Percentiles rank a stretch among this genome's conserved stretches.
These are phyloP conservation scores for Pseudovirgaria hyperparasitica DNA, from an alignment of 2,329 filamentous ascomycete species.

Conservation along the genomic window DNA sequence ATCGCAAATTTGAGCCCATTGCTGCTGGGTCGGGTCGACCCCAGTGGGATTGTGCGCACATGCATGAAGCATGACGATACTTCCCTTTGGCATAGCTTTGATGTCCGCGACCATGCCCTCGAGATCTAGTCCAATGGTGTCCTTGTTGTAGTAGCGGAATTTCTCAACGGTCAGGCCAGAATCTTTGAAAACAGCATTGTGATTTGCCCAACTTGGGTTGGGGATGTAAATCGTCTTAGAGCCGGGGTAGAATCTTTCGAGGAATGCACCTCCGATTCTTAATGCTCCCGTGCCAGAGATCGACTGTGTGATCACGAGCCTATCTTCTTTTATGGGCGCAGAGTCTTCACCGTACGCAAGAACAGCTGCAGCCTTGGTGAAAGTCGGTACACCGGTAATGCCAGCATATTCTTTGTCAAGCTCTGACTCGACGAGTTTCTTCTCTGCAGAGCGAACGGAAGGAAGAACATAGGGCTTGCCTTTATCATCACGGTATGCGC, in stretches of 20 bases:
- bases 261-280: conserved; percentile 86
- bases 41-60: conserved; percentile 98
- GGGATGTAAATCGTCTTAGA: conserved; percentile 96
- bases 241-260: conserved; percentile 80
- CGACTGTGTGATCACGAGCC: conserved; percentile 87
- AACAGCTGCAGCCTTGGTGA: conserved; percentile 82
- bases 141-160: conserved; percentile 99
- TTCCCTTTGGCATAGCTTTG: conserved; percentile 74
- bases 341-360: conserved; percentile 83
- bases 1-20: conserved; percentile 84
- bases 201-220: conserved; percentile 94
- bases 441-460: conserved; percentile 79
- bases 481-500: conserved; percentile 94
- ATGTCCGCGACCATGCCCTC: conserved; percentile 85
- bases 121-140: conserved; percentile 96
- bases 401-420: conserved; percentile 97
- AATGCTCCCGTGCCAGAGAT: conserved; percentile 97
- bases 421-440: conserved; percentile 63
- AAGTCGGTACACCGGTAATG: conserved; percentile 90
- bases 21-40: conserved; percentile 80
- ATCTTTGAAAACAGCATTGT: conserved; percentile 91
- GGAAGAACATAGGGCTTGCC: conserved; percentile 97
- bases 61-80: conserved; percentile 87
- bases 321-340: conserved; percentile 56
- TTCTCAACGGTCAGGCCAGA: conserved; percentile 81